phyloP scores from a whole-genome alignment of 805 yeast genomes.

The Schwanniomyces vanrijiae region DNA sequence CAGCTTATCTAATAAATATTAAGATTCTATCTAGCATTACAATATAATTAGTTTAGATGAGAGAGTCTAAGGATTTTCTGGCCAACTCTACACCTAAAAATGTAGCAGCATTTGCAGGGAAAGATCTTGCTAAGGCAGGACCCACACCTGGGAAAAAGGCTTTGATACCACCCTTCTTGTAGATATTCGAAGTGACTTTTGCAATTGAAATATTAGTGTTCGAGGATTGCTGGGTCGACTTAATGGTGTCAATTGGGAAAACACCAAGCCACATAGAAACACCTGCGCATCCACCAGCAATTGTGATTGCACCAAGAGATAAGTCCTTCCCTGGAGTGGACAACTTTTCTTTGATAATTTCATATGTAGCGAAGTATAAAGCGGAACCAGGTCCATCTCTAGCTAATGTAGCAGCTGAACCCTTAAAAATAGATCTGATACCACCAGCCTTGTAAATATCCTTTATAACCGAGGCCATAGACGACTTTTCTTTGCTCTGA shows the following conservation, averaged over 20 bases:
- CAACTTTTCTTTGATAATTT: slow-evolving; percentile 65
- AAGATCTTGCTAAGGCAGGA: slow-evolving; percentile 89
- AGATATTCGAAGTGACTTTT: slow-evolving; percentile 67
- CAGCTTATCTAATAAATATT: background rate
- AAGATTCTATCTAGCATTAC: background rate
- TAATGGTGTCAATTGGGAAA: slow-evolving; percentile 95
- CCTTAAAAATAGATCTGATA: slow-evolving; percentile 79
- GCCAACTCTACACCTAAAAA: slow-evolving; percentile 93
- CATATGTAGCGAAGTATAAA: slow-evolving; percentile 92
- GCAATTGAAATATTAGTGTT: slow-evolving; percentile 53
- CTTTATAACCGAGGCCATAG: slow-evolving; percentile 61
- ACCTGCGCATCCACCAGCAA: slow-evolving; percentile 96
- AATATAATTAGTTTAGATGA: slow-evolving; percentile 18
- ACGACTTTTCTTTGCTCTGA: slow-evolving; percentile 46
- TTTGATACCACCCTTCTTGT: slow-evolving; percentile 74
- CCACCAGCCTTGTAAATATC: slow-evolving; percentile 81
- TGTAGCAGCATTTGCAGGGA: slow-evolving; percentile 99
- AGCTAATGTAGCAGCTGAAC: slow-evolving; percentile 88
- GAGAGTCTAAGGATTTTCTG: slow-evolving; percentile 38
- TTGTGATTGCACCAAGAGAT: slow-evolving; percentile 71
- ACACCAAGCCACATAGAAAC: slow-evolving; percentile 96
- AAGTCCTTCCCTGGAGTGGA: slow-evolving; percentile 56
- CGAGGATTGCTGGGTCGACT: slow-evolving; percentile 76
- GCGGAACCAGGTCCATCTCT: slow-evolving; percentile 99
- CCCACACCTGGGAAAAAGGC: slow-evolving; percentile 98